Percentiles rank a stretch among this genome's conserved stretches.
Evolutionary conservation across 495 filamentous ascomycete species (phyloP).

Genomic region (Articulospora tetracladia): DNA sequence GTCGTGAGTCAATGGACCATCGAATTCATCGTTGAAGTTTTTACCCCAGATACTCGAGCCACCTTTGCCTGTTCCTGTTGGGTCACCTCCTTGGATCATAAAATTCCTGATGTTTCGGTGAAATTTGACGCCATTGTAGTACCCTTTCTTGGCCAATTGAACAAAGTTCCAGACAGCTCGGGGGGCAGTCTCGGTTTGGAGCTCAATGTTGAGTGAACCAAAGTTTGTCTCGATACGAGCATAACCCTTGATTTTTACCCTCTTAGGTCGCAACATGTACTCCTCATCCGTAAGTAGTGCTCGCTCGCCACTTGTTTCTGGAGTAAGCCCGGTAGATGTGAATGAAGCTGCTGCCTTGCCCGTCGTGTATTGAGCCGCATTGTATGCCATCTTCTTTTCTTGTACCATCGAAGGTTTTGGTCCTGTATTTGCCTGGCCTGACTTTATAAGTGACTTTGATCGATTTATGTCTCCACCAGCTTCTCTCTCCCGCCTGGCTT

Average conservation of each 20-base stretch:
- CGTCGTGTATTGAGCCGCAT: conserved; percentile 86
- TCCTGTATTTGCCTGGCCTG: conserved; percentile 12
- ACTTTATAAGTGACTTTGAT: conserved; percentile 41
- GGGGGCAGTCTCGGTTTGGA: conserved; percentile 87
- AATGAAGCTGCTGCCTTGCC: conserved; percentile 91
- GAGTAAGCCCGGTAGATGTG: conserved; percentile 90
- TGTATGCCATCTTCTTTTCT: conserved; percentile 60
- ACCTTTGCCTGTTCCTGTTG: conserved; percentile 85
- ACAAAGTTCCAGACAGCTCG: conserved; percentile 97
- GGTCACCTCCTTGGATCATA: conserved; percentile 98
- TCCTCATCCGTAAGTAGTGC: conserved; percentile 88
- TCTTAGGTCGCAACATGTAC: conserved; percentile 86
- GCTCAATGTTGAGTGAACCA: conserved; percentile 80
- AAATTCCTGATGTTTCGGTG: conserved; percentile 93
- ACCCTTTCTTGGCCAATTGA: conserved; percentile 80
- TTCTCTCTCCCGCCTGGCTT: conserved; percentile 58
- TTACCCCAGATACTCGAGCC: conserved; percentile 86
- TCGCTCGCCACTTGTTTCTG: conserved; percentile 79
- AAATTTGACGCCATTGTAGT: conserved; percentile 78
- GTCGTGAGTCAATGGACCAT: conserved; percentile 80
- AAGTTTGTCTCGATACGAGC: conserved; percentile 79
- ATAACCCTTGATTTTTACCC: conserved; percentile 87
- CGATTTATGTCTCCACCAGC: conserved; percentile 47
- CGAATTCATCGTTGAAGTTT: conserved; percentile 88
- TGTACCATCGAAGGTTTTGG: conserved; percentile 34